Base-by-base conservation (phyloP, 2,329 filamentous ascomycete species). In the Acarospora socialis region DNA sequence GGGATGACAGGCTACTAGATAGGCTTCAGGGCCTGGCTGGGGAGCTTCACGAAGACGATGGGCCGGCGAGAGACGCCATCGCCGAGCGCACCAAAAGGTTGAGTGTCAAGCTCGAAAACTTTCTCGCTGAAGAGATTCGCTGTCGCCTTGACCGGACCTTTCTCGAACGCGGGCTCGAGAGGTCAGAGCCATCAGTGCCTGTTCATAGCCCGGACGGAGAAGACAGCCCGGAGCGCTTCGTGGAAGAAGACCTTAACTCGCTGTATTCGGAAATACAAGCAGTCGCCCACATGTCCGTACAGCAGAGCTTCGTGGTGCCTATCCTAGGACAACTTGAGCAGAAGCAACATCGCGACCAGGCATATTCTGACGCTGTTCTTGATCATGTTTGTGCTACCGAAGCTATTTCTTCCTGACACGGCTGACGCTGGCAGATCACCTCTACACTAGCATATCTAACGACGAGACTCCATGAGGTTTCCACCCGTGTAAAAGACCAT, bases 231-330 rank as follows among this genome's bases (percentile, higher is more conserved):
- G n/a, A n/a, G n/a, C n/a, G n/a, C n/a, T n/a, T n/a, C n/a, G 23
- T 78, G 2, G 67, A 75, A 43, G 66, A 68, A 19, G 77, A 81
- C 45, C 59, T 82, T 1, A 73, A 80, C 41, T 78, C 74, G 4
- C 57, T 82, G 3, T 76, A 78, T 43, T 60, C 73, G 0, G 78
- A 82, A 46, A 73, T 82, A 23, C 56, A 77, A 0, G 70, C 76
- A 0, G 72, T 82, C 2, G 69, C 75, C 5, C 70, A 78, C 39
- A 81, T 82, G 70, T 71, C 76, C 0, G 63, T 75, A 1, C 73
- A 81, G 41, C 69, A 77, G 43, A 72, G 79, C 46, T 66, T 75
- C 42, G 59, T 77, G 4, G 66, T 71, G 37, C 76, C 77, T 0
- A 70, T 76, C 1, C 53, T 70, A 4, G 53, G 55, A 34, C 54